Percentiles rank a stretch among this genome's conserved stretches.
Conservation (phyloP, 768 basidiomycete genomes). For the Lactarius pseudohatsudake region DNA sequence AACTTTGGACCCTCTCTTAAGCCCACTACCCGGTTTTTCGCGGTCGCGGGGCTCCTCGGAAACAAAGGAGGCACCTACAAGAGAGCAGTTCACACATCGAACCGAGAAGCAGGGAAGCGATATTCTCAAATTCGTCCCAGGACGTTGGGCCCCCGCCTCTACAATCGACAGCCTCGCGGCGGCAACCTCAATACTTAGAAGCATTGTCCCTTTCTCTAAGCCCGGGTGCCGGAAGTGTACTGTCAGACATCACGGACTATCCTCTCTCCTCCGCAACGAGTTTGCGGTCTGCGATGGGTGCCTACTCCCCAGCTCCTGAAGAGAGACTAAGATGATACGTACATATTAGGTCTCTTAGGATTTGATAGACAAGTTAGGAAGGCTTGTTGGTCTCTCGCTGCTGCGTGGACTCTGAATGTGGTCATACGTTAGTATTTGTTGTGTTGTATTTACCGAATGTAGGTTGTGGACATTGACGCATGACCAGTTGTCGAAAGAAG, state of each 20-base stretch:
- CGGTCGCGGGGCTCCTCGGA: not conserved
- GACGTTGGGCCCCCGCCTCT: not conserved
- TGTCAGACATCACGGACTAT: not conserved
- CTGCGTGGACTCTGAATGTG: not conserved
- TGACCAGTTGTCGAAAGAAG: not conserved
- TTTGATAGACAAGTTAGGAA: not conserved
- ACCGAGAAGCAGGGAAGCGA: not conserved
- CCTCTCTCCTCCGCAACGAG: not conserved
- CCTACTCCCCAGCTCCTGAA: not conserved
- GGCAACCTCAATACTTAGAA: not conserved
- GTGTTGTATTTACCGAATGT: not conserved
- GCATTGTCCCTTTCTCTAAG: not conserved
- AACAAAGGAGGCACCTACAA: not conserved
- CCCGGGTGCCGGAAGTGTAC: not conserved
- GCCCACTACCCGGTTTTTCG: not conserved
- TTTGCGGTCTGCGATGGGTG: not conserved
- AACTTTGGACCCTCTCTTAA: not conserved
- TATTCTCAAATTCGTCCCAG: not conserved
- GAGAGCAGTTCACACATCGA: not conserved
- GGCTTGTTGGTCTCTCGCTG: not conserved
- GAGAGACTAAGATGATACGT: not conserved
- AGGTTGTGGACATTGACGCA: not conserved
- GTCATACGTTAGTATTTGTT: not conserved
- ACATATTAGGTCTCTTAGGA: not conserved
- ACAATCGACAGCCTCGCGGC: not conserved